Conservation (phyloP, 140 eudicot genomes). For the Stevia rebaudiana region DNA sequence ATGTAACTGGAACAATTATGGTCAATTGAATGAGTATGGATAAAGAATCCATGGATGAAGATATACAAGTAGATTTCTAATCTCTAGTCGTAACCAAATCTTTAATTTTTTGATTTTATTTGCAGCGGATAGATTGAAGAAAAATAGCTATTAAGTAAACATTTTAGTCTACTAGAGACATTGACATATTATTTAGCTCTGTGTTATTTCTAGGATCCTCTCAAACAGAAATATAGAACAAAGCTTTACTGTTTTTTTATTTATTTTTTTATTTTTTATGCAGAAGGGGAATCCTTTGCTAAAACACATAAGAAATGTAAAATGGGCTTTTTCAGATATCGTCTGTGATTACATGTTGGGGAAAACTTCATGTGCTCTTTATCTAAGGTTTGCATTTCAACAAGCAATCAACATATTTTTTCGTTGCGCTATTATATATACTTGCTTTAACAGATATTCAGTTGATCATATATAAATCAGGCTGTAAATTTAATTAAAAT, state of each 20-base stretch:
- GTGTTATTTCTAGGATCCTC: no score
- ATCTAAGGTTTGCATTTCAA: slow-evolving; percentile 60
- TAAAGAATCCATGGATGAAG: no score
- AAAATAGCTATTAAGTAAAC: no score
- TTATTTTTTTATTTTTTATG: slow-evolving; percentile 2
- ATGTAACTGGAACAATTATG: no score
- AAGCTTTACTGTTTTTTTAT: not conserved
- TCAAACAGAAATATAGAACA: not conserved
- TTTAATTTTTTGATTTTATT: no score
- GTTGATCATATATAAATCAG: not conserved
- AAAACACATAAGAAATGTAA: slow-evolving; percentile 86
- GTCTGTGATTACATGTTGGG: slow-evolving; percentile 85
- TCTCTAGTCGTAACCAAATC: no score
- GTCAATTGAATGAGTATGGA: no score
- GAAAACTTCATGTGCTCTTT: slow-evolving; percentile 80
- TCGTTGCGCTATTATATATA: not conserved
- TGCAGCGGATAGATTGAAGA: no score
- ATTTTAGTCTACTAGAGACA: no score
- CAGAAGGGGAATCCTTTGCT: slow-evolving; percentile 98
- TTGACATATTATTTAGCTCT: no score
- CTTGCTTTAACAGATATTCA: not conserved
- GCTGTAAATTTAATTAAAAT: not conserved
- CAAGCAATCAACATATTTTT: not conserved
- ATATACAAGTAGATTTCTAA: no score
- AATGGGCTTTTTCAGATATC: slow-evolving; percentile 81